These are phyloP conservation scores for Fraxinus greggii DNA, from an alignment of 305 asterid species.

Conservation along the genomic window DNA sequence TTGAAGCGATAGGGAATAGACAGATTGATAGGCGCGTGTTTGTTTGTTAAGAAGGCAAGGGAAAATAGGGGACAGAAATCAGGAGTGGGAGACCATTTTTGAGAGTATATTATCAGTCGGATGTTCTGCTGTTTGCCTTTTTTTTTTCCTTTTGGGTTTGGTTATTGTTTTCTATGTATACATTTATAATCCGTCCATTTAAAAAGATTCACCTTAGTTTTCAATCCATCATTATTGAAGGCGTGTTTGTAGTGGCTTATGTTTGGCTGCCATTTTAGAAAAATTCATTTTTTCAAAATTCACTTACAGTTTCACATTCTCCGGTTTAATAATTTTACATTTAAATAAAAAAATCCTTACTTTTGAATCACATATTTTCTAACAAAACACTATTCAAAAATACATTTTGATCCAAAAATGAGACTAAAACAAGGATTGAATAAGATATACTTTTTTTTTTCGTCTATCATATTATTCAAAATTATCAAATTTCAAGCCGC, in stretches of 20 bases:
- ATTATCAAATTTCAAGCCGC: not conserved
- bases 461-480: not conserved
- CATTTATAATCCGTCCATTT: constrained; percentile 6
- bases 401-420: not conserved
- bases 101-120: constrained; percentile 38
- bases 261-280: not conserved
- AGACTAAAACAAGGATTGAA: no score
- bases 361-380: not conserved
- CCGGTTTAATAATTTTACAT: not conserved
- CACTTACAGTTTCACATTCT: not conserved
- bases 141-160: constrained; percentile 12
- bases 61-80: constrained; percentile 35
- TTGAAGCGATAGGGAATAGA: constrained; percentile 23
- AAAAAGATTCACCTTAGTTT: not conserved
- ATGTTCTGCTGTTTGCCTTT: constrained; percentile 34
- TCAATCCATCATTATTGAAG: not conserved
- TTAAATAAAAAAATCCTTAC: no score
- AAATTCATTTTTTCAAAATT: no score
- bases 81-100: constrained; percentile 58
- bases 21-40: constrained; percentile 18
- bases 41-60: constrained; percentile 25
- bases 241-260: not conserved
- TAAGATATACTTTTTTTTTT: not conserved
- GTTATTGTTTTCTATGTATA: not conserved
- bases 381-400: not conserved